Evolutionary conservation across 306 rosid genomes (phyloP).

Genomic region (Begonia fuchsioides): DNA sequence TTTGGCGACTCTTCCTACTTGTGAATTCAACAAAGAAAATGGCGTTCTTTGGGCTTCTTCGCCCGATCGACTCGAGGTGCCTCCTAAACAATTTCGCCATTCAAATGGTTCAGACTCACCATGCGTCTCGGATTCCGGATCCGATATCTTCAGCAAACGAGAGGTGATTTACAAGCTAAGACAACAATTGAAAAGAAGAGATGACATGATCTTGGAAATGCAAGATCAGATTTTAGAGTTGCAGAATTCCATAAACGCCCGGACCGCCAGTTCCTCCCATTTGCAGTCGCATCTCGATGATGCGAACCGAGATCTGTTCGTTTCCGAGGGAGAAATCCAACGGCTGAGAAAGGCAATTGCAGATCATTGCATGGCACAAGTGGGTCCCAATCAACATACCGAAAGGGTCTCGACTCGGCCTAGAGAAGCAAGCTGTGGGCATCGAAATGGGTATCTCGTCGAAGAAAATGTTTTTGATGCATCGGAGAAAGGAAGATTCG

Average conservation of each 20-base stretch:
- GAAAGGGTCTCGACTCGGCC: background rate
- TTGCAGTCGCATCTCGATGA: slow-evolving; percentile 71
- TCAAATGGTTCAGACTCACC: slow-evolving; percentile 95
- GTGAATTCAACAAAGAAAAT: slow-evolving; percentile 65
- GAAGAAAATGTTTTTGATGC: background rate
- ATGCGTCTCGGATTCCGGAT: slow-evolving; percentile 88
- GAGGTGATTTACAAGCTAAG: slow-evolving; percentile 90
- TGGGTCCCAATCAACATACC: background rate
- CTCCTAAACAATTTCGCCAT: slow-evolving; percentile 60
- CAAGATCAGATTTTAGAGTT: slow-evolving; percentile 84
- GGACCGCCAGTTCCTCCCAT: slow-evolving; percentile 55
- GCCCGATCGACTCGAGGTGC: slow-evolving; percentile 81
- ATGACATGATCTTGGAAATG: slow-evolving; percentile 92
- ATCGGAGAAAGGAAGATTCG: slow-evolving; percentile 29
- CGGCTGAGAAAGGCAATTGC: slow-evolving; percentile 86
- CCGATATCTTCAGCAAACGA: slow-evolving; percentile 80
- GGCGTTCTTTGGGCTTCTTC: slow-evolving; percentile 74
- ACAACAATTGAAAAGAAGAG: slow-evolving; percentile 86
- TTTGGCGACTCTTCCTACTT: slow-evolving; percentile 61
- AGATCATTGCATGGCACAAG: slow-evolving; percentile 11
- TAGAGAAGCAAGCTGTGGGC: background rate
- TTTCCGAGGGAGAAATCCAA: slow-evolving; percentile 74
- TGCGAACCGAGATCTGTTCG: slow-evolving; percentile 58
- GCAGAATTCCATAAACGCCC: slow-evolving; percentile 60
- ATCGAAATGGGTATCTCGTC: background rate